Percentiles rank a stretch among this genome's conserved stretches.
Conservation (phyloP, 2,329 filamentous ascomycete species). For the Amauroascus niger region DNA sequence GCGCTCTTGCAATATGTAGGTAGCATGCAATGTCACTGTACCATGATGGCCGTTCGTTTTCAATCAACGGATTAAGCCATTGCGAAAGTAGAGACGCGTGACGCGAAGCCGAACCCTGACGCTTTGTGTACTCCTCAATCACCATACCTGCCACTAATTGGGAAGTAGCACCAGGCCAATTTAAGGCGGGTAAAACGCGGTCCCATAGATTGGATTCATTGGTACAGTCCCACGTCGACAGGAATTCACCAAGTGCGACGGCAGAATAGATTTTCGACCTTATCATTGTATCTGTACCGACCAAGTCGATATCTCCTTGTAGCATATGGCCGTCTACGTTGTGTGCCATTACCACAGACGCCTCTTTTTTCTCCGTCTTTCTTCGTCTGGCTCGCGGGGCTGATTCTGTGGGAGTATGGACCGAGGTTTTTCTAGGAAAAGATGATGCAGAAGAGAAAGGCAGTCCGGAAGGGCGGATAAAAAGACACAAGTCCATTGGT, state of each 20-base stretch:
- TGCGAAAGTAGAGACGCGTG: conserved; percentile 39
- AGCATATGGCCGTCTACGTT: conserved; percentile 98
- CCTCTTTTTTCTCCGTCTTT: conserved; percentile 74
- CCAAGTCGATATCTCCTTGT: conserved; percentile 88
- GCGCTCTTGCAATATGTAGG: conserved; percentile 77
- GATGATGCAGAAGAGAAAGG: conserved; percentile 52
- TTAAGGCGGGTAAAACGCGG: conserved; percentile 60
- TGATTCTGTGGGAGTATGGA: conserved; percentile 34
- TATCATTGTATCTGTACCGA: conserved; percentile 79
- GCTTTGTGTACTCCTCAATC: conserved; percentile 76
- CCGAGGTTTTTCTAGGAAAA: conserved; percentile 31
- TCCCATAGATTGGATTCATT: conserved; percentile 44
- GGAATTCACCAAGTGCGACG: conserved; percentile 72
- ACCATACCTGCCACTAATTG: conserved; percentile 76
- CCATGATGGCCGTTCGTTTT: conserved; percentile 66
- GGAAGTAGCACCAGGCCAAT: conserved; percentile 69
- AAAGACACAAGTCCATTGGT: conserved; percentile 79
- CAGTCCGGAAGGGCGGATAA: conserved; percentile 86
- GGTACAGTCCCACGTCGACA: conserved; percentile 61
- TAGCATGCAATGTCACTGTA: conserved; percentile 88
- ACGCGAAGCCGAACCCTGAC: conserved; percentile 28
- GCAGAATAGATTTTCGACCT: conserved; percentile 83
- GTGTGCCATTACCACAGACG: conserved; percentile 60
- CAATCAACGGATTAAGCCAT: conserved; percentile 64
- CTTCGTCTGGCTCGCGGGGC: conserved; percentile 61